Base-by-base conservation (phyloP, 768 basidiomycete genomes). In the Aureoboletus auriporus region DNA sequence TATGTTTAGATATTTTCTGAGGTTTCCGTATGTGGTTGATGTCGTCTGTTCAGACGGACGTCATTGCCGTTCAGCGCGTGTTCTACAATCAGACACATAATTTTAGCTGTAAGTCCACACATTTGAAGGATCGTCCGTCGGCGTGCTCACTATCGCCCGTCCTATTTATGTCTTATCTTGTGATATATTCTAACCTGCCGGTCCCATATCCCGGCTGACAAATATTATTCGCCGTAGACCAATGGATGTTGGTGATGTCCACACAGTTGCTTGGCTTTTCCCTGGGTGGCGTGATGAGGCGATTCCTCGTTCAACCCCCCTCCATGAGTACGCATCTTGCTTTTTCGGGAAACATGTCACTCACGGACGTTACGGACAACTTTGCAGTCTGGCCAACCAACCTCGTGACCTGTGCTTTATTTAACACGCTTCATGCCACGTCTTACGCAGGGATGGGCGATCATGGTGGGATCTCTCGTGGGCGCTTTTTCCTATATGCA, bases 391-490 rank as follows among this genome's bases (percentile, higher is more conserved):
- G 86, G 86, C 86, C 86, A 1, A 75, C 77, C 48, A 81, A 82
- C 35, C 71, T 89, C 5, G 86, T 88, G 11, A 71, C 76, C 0
- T 86, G 84, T 56, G 82, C 83, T 3, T 58, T 88, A 4, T 86
- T 85, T 64, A 88, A 89, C 54, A 89, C 86, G 1, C 73, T 89
- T 8, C 86, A 89, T 61, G 78, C 79, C 0, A 74, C 79, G 44
- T 47, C 56, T 13, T 76, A 76, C 47, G 51, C 65, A 4, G 78
- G 78, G 34, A 69, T 72, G 13, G 72, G 75, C 6, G 58, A 44
- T 12, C 69, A 64, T 5, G 75, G 73, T 11, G 77, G 79, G 17
- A 66, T 81, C 43, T 74, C 75, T 2, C 75, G 81, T 33, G 76
- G 74, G 50, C 68, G 72, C 13, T 82, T 80, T 67, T 83, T 82